Evolutionary conservation across 2,329 filamentous ascomycete species (phyloP).

Genomic region (Mycosphaerella arachidis): DNA sequence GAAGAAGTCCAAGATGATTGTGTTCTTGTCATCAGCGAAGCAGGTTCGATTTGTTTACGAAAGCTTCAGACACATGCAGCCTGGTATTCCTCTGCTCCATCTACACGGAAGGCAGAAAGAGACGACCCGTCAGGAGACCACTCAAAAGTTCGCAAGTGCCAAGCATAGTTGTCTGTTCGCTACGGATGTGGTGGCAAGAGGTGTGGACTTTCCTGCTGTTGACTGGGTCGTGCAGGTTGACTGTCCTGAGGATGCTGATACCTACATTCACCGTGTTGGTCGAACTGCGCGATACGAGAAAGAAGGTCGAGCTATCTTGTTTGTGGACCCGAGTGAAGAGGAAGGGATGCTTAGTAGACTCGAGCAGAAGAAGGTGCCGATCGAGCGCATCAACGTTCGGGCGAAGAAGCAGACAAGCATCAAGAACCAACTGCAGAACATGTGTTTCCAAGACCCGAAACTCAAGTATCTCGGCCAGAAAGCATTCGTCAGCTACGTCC

Average conservation of each 20-base stretch:
- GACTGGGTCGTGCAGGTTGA: constrained; percentile 99
- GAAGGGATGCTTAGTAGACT: constrained; percentile 82
- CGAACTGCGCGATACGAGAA: constrained; percentile 91
- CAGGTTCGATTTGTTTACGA: constrained; percentile 96
- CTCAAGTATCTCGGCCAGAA: constrained; percentile 95
- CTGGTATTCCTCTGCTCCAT: constrained; percentile 87
- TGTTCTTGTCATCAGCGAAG: constrained; percentile 92
- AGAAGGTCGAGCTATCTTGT: constrained; percentile 80
- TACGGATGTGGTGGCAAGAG: constrained; percentile 90
- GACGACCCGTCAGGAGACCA: constrained; percentile 79
- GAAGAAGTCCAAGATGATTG: constrained; percentile 88
- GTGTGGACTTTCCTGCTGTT: constrained; percentile 91
- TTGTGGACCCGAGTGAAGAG: constrained; percentile 89
- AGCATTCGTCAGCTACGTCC: constrained; percentile 85
- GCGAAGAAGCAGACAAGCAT: constrained; percentile 87
- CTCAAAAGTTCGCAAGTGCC: constrained; percentile 71
- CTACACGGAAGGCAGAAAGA: constrained; percentile 94
- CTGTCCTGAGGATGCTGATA: constrained; percentile 92
- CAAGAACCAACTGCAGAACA: constrained; percentile 78
- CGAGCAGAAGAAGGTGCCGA: constrained; percentile 82
- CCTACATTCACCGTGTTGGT: constrained; percentile 94
- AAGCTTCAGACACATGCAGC: constrained; percentile 84
- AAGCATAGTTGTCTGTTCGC: constrained; percentile 87
- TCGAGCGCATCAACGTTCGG: constrained; percentile 80
- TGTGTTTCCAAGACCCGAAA: constrained; percentile 93